phyloP scores from a whole-genome alignment of 306 rosid species.

The Alnus rubra region DNA sequence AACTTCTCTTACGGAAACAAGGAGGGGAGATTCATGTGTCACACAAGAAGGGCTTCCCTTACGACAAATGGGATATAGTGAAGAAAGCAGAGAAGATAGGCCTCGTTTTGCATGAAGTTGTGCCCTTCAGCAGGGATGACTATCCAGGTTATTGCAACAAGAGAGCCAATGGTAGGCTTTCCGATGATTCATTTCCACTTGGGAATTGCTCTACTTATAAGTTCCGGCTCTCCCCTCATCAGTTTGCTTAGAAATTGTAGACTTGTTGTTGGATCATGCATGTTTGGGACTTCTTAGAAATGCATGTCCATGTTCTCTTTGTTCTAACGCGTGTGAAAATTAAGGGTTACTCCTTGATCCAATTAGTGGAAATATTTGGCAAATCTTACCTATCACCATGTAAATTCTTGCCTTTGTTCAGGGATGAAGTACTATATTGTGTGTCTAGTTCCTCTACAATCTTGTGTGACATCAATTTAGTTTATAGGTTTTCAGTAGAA shows the following conservation, averaged over 20 bases:
- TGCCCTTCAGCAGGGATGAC: conserved; percentile 44
- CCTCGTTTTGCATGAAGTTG: conserved; percentile 38
- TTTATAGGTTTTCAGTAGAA: too few relatives aligned
- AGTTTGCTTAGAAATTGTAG: neutral
- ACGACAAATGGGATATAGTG: too few relatives aligned
- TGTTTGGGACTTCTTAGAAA: conserved; percentile 10
- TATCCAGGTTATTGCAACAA: too few relatives aligned
- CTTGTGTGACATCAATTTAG: too few relatives aligned
- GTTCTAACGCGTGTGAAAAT: neutral
- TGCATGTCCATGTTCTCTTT: conserved; percentile 4
- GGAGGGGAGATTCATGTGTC: too few relatives aligned
- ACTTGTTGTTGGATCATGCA: conserved; percentile 14
- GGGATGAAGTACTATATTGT: too few relatives aligned
- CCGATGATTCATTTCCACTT: too few relatives aligned
- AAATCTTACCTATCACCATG: too few relatives aligned
- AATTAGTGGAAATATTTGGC: neutral
- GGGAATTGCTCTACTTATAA: conserved; percentile 55
- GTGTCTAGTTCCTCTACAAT: too few relatives aligned
- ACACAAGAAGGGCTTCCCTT: too few relatives aligned
- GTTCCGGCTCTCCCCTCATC: conserved; percentile 29
- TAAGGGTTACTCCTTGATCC: neutral
- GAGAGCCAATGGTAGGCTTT: too few relatives aligned
- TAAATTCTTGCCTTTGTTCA: too few relatives aligned
- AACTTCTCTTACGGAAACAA: conserved; percentile 49
- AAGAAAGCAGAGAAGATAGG: conserved; percentile 64